Percentiles rank a stretch among this genome's conserved stretches.
These are phyloP conservation scores for Macadamia integrifolia DNA, from an alignment of 164 flowering plant species.

Conservation along the genomic window DNA sequence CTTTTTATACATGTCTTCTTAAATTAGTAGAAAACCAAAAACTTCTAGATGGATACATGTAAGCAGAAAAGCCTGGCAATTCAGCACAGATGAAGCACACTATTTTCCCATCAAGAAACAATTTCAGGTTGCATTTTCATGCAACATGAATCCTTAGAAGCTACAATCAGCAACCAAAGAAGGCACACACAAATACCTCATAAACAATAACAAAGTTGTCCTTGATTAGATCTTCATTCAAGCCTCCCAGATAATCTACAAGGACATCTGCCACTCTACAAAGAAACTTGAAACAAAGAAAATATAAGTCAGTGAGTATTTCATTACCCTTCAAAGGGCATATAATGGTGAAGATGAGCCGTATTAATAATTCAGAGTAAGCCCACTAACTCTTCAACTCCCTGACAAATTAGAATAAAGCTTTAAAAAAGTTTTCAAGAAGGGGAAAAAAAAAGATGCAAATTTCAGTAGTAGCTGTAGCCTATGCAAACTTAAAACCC, in stretches of 20 bases:
- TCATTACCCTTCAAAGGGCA: not conserved
- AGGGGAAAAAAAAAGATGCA: not conserved
- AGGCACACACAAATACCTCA: conserved; percentile 53
- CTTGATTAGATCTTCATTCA: conserved; percentile 92
- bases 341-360: no score
- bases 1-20: not conserved
- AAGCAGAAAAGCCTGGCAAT: not conserved
- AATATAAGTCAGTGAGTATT: not conserved
- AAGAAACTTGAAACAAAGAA: conserved; percentile 57
- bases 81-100: not conserved
- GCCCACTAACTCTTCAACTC: not conserved
- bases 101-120: not conserved
- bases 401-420: not conserved
- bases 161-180: not conserved
- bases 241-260: conserved; percentile 76
- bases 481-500: not conserved
- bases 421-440: not conserved
- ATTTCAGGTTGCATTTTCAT: not conserved
- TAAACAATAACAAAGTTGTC: conserved; percentile 95
- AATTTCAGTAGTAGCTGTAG: not conserved
- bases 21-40: not conserved
- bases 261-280: conserved; percentile 95
- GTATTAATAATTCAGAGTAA: not conserved
- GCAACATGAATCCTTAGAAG: not conserved
- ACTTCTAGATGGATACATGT: not conserved